Percentiles rank a stretch among this genome's conserved stretches.
phyloP scores from a whole-genome alignment of 305 asterid genomes.

The Fraxinus angustifolia region DNA sequence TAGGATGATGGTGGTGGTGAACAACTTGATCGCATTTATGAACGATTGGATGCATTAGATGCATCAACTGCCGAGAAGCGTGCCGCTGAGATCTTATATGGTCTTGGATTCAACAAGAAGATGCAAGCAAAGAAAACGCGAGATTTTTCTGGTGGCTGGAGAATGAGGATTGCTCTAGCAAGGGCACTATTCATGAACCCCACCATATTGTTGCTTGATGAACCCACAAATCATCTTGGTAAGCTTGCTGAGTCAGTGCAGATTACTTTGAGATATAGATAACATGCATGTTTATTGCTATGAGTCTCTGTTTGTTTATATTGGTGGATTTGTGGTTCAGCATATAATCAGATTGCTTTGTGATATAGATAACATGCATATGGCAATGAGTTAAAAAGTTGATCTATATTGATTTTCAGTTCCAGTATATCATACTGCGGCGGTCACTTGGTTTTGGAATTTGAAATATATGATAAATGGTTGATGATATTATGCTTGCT shows the following conservation, averaged over 20 bases:
- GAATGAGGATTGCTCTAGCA: slow-evolving; percentile 98
- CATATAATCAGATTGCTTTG: neutral
- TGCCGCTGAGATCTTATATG: slow-evolving; percentile 89
- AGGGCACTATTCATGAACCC: slow-evolving; percentile 97
- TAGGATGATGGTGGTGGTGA: slow-evolving; percentile 97
- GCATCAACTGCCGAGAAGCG: slow-evolving; percentile 94
- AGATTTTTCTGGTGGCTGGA: slow-evolving; percentile 99
- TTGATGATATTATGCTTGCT: neutral
- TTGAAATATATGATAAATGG: neutral
- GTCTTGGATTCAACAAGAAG: slow-evolving; percentile 83
- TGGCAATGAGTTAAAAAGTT: neutral
- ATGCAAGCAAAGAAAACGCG: slow-evolving; percentile 95
- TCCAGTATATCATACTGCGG: neutral
- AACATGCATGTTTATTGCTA: neutral
- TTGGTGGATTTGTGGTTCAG: neutral
- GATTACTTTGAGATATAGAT: neutral
- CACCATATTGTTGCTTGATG: slow-evolving; percentile 85
- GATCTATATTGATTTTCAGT: neutral
- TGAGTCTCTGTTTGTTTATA: neutral
- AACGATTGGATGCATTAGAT: slow-evolving; percentile 87
- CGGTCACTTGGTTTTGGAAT: neutral
- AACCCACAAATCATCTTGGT: slow-evolving; percentile 99
- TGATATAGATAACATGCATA: neutral
- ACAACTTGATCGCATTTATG: slow-evolving; percentile 81
- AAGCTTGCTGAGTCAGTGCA: slow-evolving; percentile 17